Conservation (phyloP, 2,329 filamentous ascomycete species). For the Fusarium fujikuroi region DNA sequence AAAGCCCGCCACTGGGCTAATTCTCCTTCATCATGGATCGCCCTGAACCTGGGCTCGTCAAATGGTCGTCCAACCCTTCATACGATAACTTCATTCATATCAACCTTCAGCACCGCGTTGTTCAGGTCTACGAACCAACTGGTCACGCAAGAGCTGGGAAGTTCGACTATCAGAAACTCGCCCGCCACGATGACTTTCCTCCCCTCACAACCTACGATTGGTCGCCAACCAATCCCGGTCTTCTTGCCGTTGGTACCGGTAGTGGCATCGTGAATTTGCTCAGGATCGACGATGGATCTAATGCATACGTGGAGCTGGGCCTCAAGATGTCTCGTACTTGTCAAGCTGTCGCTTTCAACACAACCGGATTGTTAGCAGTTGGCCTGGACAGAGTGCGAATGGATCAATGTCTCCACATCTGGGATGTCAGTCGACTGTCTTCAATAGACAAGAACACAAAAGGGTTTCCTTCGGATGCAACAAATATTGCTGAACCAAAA, state of each 20-base stretch:
- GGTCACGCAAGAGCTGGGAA: slow-evolving; percentile 66
- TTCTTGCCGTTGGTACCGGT: slow-evolving; percentile 80
- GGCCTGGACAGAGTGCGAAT: slow-evolving; percentile 84
- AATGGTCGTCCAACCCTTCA: slow-evolving; percentile 71
- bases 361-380: slow-evolving; percentile 76
- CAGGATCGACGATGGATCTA: slow-evolving; percentile 76
- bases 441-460: slow-evolving; percentile 57
- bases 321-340: slow-evolving; percentile 81
- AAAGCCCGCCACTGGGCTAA: background rate
- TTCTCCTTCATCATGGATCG: slow-evolving; percentile 60
- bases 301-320: slow-evolving; percentile 71
- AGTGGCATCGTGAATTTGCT: slow-evolving; percentile 81
- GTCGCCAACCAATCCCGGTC: slow-evolving; percentile 69
- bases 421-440: slow-evolving; percentile 75
- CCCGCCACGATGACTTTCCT: slow-evolving; percentile 71
- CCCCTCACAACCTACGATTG: slow-evolving; percentile 74
- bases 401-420: slow-evolving; percentile 84
- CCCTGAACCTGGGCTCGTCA: slow-evolving; percentile 70
- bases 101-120: slow-evolving; percentile 70
- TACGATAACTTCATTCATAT: slow-evolving; percentile 72
- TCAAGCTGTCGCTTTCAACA: slow-evolving; percentile 84
- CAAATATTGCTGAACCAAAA: slow-evolving; percentile 66
- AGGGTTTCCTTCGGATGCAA: slow-evolving; percentile 62
- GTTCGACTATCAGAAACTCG: slow-evolving; percentile 68
- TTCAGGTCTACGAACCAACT: slow-evolving; percentile 71